Conservation (phyloP, 2,329 filamentous ascomycete species). For the Pleomassaria siparia region DNA sequence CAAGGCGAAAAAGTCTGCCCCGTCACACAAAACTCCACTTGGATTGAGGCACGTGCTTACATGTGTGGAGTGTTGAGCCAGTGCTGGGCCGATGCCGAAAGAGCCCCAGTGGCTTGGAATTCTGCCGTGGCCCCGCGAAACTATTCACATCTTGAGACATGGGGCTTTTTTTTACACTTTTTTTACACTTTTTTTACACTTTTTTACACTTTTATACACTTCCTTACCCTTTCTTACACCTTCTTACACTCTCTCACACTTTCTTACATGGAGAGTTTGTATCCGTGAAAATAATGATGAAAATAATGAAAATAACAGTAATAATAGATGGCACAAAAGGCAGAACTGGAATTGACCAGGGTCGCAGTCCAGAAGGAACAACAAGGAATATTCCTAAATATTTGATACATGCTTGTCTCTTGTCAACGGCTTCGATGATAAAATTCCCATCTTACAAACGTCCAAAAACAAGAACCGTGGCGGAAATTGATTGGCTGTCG, state of each 20-base stretch:
- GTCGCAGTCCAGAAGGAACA: conserved; percentile 7
- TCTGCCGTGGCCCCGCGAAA: conserved; percentile 17
- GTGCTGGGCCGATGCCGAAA: conserved; percentile 2
- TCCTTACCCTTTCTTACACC: too few species aligned
- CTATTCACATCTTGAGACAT: conserved; percentile 6
- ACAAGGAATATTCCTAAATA: neutral
- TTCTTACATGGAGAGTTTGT: too few species aligned
- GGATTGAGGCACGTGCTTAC: conserved; percentile 6
- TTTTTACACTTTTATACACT: too few species aligned
- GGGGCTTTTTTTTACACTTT: neutral
- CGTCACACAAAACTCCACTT: conserved; percentile 7
- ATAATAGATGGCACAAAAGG: too few species aligned
- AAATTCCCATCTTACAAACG: conserved; percentile 34
- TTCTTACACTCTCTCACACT: too few species aligned
- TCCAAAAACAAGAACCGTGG: conserved; percentile 14
- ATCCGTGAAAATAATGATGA: too few species aligned
- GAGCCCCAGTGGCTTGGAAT: conserved; percentile 20
- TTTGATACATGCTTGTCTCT: conserved; percentile 8
- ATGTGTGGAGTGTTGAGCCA: too few species aligned
- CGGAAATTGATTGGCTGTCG: too few species aligned
- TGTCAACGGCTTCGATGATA: conserved; percentile 2
- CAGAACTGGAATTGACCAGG: too few species aligned
- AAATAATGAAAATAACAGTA: neutral
- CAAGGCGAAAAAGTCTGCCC: conserved; percentile 11
- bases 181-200: too few species aligned